These are phyloP conservation scores for Candida silvatica DNA, from an alignment of 805 yeast genomes.

Conservation along the genomic window DNA sequence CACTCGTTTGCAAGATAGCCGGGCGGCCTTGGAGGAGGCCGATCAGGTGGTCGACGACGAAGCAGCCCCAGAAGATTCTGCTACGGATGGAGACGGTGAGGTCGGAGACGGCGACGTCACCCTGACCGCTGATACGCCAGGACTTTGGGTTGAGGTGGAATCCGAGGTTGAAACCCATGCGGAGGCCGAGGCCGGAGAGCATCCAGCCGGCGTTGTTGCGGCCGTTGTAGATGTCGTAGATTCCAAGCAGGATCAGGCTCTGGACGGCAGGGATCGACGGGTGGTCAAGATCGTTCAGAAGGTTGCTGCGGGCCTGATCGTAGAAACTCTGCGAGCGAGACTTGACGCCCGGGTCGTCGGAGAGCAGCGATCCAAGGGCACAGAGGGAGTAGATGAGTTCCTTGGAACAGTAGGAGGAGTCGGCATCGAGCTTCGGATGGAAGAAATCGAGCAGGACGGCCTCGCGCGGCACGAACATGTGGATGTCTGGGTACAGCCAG, in stretches of 20 bases:
- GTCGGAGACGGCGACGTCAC: slow-evolving; percentile 30
- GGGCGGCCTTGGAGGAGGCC: slow-evolving; percentile 54
- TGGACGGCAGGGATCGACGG: slow-evolving; percentile 49
- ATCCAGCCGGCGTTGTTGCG: slow-evolving; percentile 54
- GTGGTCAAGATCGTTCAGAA: slow-evolving; percentile 33
- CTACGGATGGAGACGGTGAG: slow-evolving; percentile 49
- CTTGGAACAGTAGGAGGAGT: slow-evolving; percentile 40
- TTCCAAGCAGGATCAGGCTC: slow-evolving; percentile 47
- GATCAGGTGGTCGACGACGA: slow-evolving; percentile 55
- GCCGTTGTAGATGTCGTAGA: slow-evolving; percentile 56
- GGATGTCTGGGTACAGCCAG: slow-evolving; percentile 61
- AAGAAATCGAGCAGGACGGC: slow-evolving; percentile 54
- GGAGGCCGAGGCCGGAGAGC: slow-evolving; percentile 50
- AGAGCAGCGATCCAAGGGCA: slow-evolving; percentile 48
- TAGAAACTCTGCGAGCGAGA: slow-evolving; percentile 35
- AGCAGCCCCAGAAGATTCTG: slow-evolving; percentile 61
- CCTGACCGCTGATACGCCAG: slow-evolving; percentile 36
- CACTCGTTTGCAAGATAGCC: slow-evolving; percentile 41
- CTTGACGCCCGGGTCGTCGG: slow-evolving; percentile 33
- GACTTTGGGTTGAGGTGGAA: slow-evolving; percentile 53
- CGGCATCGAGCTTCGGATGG: slow-evolving; percentile 39
- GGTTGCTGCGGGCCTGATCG: slow-evolving; percentile 33
- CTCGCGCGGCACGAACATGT: slow-evolving; percentile 55
- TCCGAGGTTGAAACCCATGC: slow-evolving; percentile 60
- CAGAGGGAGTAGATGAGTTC: slow-evolving; percentile 48